Evolutionary conservation across 306 rosid species (phyloP), one percentile per base, ranked within the genome.

Genomic region (Erythrophleum fordii): DNA sequence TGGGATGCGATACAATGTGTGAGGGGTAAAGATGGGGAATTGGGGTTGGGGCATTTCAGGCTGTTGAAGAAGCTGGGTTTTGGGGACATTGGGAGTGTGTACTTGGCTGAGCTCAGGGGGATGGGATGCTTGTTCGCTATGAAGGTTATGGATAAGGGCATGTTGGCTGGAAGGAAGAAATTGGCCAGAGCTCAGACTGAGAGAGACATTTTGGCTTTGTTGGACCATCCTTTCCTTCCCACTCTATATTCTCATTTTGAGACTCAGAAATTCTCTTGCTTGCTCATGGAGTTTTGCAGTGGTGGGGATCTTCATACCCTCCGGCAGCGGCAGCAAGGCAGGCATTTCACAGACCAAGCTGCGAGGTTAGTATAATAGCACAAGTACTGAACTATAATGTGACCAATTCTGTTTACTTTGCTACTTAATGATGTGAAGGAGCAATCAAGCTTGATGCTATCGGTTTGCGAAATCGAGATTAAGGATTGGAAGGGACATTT

Each of bases 301-400:
- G 92, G 92, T 35, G 92, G 92, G 5, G 92, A 89, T 78, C 89
- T 89, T 45, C 92, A 89, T 42, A 85, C 92, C 13, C 88, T 87
- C 35, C 81, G 92, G 29, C 92, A 89, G 64, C 86, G 89, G 48
- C 92, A 89, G 78, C 92, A 84, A 1, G 80, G 82, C 74, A 89
- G 85, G 83, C 89, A 87, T 56, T 89, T 87, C 67, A 64, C 86
- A 7, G 92, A 89, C 72, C 92, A 85, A 48, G 88, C 87, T 11
- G 90, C 91, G 0, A 85, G 89, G 90, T 89, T 59, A 26, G 85
- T 75, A 14, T 25, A 11, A 56, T 23, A 11, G 64, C 64, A 23
- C 64, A 56, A 56, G 25, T 56, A 56, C 61, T 55, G 4, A 28
- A 59, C 66, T 12, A 16, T 25, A 3, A 12, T 13, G 13, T 18